Conservation (phyloP, 2,329 filamentous ascomycete genomes). For the Ophiostoma tasmaniense region DNA sequence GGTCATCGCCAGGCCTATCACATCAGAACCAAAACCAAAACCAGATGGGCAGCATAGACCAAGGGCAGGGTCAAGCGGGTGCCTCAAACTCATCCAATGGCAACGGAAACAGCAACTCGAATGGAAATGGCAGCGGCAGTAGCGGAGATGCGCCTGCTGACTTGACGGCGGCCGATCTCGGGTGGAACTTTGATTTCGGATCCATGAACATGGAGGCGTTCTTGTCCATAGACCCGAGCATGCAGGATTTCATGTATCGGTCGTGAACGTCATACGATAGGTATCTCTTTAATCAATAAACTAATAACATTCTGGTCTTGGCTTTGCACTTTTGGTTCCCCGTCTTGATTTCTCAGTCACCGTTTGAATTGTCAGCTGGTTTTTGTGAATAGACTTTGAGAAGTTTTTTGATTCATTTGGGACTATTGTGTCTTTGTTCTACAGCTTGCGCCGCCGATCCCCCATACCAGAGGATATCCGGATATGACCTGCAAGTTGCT, state of each 20-base stretch:
- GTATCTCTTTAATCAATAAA: neutral
- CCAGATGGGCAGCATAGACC: neutral
- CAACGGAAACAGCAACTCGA: neutral
- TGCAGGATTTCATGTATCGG: slow-evolving; percentile 15
- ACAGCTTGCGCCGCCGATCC: neutral
- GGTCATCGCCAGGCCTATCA: neutral
- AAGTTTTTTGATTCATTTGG: neutral
- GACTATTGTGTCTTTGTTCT: neutral
- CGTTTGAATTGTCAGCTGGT: too few relatives aligned
- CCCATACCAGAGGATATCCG: neutral
- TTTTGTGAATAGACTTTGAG: neutral
- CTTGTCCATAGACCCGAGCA: slow-evolving; percentile 18
- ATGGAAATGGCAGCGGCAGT: neutral
- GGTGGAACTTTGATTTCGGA: slow-evolving; percentile 21
- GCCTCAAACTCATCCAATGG: neutral
- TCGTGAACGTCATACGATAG: neutral
- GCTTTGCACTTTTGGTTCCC: too few relatives aligned
- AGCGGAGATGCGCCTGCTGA: slow-evolving; percentile 13
- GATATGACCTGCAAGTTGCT: neutral
- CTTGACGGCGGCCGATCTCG: slow-evolving; percentile 19
- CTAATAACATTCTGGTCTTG: neutral
- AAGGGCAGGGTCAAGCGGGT: neutral
- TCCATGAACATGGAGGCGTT: slow-evolving; percentile 22
- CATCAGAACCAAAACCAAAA: neutral
- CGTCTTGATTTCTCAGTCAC: too few relatives aligned